phyloP scores from a whole-genome alignment of 805 yeast genomes.

The Saturnispora dispora region DNA sequence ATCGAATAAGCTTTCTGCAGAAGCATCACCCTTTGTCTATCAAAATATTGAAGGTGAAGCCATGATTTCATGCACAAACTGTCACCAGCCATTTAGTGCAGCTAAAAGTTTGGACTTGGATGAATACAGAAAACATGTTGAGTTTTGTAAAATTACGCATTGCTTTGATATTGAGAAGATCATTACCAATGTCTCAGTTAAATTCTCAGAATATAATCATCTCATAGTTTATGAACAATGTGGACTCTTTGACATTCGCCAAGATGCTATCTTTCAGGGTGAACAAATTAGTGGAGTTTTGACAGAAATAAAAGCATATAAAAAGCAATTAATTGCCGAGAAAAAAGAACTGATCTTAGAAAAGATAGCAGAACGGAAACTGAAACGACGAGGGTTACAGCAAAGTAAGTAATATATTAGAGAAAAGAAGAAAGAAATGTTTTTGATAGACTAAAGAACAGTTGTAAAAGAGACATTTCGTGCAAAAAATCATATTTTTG shows the following conservation, averaged over 20 bases:
- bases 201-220: background rate
- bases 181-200: background rate
- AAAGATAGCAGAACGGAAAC: background rate
- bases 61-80: background rate
- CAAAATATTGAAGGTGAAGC: background rate
- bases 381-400: background rate
- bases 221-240: conserved; percentile 2
- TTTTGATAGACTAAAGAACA: too few relatives aligned
- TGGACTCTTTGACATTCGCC: background rate
- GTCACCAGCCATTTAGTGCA: background rate
- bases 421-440: background rate
- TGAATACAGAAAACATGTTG: background rate
- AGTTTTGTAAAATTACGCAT: background rate
- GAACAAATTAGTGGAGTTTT: background rate
- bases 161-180: background rate
- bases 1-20: background rate
- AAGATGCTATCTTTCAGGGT: background rate
- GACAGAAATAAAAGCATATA: background rate
- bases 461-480: too few relatives aligned
- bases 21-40: background rate
- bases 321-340: background rate
- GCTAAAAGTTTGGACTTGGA: background rate
- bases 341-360: background rate
- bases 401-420: background rate
- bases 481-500: too few relatives aligned